Evolutionary conservation across 371 early-diverging fungal genomes (phyloP).

Genomic region (Actinomortierella wolfii): DNA sequence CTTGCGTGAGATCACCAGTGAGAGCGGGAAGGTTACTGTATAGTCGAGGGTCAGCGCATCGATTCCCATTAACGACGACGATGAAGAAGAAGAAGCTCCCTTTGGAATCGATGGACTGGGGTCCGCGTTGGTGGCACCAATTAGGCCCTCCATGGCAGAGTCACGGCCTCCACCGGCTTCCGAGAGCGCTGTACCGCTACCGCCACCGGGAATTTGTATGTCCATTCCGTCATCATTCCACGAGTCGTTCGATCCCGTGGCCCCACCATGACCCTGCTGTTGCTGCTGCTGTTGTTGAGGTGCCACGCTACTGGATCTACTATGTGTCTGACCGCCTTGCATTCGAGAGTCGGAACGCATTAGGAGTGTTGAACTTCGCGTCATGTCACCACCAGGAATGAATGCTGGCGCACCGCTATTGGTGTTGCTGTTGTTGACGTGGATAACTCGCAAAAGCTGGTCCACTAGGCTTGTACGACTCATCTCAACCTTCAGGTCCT

Average conservation of each 20-base stretch:
- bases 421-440: constrained; percentile 23
- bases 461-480: constrained; percentile 67
- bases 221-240: constrained; percentile 29
- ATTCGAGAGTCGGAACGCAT: not conserved
- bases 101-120: no score
- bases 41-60: constrained; percentile 80
- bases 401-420: not conserved
- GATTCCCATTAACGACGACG: constrained; percentile 56
- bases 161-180: not conserved
- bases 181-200: not conserved
- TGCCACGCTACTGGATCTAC: constrained; percentile 19
- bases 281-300: not conserved
- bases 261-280: not conserved
- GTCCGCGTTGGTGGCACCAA: not conserved
- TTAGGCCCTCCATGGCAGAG: constrained; percentile 28
- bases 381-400: not conserved
- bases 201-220: constrained; percentile 1
- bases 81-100: no score
- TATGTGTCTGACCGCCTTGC: constrained; percentile 11
- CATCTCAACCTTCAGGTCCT: constrained; percentile 79
- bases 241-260: constrained; percentile 9
- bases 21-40: constrained; percentile 84
- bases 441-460: constrained; percentile 70
- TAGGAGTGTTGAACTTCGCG: not conserved
- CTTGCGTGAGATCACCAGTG: constrained; percentile 83